phyloP scores from a whole-genome alignment of 495 filamentous ascomycete species.

The Thozetella sp. region DNA sequence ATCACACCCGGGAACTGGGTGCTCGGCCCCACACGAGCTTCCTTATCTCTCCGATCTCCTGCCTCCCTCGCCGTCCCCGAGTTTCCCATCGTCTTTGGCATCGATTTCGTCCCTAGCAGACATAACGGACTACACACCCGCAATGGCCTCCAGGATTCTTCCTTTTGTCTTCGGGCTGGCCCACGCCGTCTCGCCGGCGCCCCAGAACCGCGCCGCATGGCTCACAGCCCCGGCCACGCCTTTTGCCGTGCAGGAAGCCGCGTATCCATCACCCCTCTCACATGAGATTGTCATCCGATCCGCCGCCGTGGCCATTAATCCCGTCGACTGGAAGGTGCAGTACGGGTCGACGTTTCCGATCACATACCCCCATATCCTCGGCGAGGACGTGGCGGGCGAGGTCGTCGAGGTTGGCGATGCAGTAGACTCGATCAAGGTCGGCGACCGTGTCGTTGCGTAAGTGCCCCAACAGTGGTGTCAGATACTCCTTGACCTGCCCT shows the following conservation, averaged over 20 bases:
- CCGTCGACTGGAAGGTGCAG: slow-evolving; percentile 44
- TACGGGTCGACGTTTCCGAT: not conserved
- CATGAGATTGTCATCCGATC: slow-evolving; percentile 27
- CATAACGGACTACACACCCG: not conserved
- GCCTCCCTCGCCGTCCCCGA: not conserved
- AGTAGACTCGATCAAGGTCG: slow-evolving; percentile 38
- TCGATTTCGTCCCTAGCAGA: not conserved
- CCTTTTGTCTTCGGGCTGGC: not conserved
- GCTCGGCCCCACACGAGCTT: not conserved
- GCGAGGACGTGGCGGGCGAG: slow-evolving; percentile 51
- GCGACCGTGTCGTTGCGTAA: slow-evolving; percentile 35
- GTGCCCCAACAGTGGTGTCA: not conserved
- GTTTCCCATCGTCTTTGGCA: not conserved
- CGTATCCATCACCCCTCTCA: slow-evolving; percentile 15
- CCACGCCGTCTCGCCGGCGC: not conserved
- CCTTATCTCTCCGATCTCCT: not conserved
- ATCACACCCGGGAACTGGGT: not conserved
- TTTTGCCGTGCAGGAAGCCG: slow-evolving; percentile 1
- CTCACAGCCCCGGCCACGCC: slow-evolving; percentile 3
- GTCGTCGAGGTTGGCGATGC: slow-evolving; percentile 40
- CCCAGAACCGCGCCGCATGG: not conserved
- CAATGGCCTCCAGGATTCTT: not conserved
- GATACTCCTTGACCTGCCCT: slow-evolving; percentile 6
- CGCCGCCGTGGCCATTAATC: slow-evolving; percentile 34
- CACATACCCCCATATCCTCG: slow-evolving; percentile 44